These are phyloP conservation scores for Fraxinus xanthoxyloides DNA, from an alignment of 305 asterid species.

Conservation along the genomic window DNA sequence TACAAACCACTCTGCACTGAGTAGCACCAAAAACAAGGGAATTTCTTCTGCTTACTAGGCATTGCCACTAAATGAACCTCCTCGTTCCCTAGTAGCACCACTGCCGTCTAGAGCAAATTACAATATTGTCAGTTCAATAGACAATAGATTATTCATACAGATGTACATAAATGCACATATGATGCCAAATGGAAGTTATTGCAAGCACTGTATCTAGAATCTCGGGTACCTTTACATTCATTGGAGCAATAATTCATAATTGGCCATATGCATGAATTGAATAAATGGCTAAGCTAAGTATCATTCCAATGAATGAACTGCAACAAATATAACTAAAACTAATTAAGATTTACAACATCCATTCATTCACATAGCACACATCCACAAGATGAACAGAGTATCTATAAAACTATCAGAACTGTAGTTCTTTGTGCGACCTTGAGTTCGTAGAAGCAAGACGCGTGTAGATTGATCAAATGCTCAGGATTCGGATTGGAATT, in stretches of 20 bases:
- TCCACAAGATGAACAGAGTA: background rate
- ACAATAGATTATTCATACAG: background rate
- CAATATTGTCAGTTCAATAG: conserved; percentile 2
- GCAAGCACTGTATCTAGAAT: background rate
- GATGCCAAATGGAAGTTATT: background rate
- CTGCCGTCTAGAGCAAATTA: conserved; percentile 67
- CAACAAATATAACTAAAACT: background rate
- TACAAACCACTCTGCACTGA: conserved; percentile 75
- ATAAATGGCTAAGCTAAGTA: background rate
- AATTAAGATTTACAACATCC: background rate
- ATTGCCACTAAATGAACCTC: conserved; percentile 96
- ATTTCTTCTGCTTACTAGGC: conserved; percentile 90
- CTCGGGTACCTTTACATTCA: background rate
- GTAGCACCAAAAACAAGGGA: conserved; percentile 98
- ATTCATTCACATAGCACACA: background rate
- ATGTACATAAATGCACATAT: background rate
- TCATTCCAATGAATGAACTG: conserved; percentile 6
- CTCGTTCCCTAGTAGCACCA: conserved; percentile 69
- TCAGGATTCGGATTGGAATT: conserved; percentile 35
- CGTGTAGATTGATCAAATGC: conserved; percentile 71
- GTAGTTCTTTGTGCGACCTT: conserved; percentile 47
- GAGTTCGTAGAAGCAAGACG: conserved; percentile 80
- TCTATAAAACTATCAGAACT: background rate
- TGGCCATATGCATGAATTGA: background rate
- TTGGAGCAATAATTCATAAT: background rate